Evolutionary conservation across 768 basidiomycete genomes (phyloP).

Genomic region (Boletus coccyginus): DNA sequence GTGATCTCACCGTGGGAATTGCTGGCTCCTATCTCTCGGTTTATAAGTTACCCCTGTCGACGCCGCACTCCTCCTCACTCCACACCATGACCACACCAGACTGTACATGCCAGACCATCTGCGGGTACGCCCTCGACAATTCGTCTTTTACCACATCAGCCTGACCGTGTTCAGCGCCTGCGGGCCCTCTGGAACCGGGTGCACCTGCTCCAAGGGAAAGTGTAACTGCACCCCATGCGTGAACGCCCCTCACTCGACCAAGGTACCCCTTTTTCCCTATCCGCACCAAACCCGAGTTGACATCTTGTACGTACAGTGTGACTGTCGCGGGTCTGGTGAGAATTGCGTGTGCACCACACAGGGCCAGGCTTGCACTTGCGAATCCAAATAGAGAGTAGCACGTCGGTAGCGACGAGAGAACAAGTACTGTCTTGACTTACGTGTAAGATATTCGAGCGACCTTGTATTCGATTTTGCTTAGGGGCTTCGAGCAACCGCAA

Average conservation of each 20-base stretch:
- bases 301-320: conserved; percentile 10
- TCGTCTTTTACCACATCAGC: too few species aligned
- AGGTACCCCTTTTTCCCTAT: conserved; percentile 6
- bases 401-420: conserved; percentile 7
- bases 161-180: conserved; percentile 25
- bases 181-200: conserved; percentile 30
- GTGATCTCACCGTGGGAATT: background rate
- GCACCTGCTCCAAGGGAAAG: conserved; percentile 28
- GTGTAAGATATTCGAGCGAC: conserved; percentile 11
- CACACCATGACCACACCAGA: conserved; percentile 18
- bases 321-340: conserved; percentile 17
- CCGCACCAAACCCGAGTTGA: background rate
- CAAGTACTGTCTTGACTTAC: background rate
- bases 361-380: conserved; percentile 15
- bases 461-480: conserved; percentile 1
- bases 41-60: too few species aligned
- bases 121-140: conserved; percentile 20
- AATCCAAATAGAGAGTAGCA: conserved; percentile 11
- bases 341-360: conserved; percentile 18
- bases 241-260: conserved; percentile 27
- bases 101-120: conserved; percentile 30
- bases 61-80: too few species aligned
- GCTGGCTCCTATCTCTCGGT: background rate
- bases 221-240: conserved; percentile 31
- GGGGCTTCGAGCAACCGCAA: background rate